A percentile compares a stretch with the other conserved stretches of the same genome.
Evolutionary conservation across 495 filamentous ascomycete species (phyloP).

Genomic region (Penicillium longicatenatum): DNA sequence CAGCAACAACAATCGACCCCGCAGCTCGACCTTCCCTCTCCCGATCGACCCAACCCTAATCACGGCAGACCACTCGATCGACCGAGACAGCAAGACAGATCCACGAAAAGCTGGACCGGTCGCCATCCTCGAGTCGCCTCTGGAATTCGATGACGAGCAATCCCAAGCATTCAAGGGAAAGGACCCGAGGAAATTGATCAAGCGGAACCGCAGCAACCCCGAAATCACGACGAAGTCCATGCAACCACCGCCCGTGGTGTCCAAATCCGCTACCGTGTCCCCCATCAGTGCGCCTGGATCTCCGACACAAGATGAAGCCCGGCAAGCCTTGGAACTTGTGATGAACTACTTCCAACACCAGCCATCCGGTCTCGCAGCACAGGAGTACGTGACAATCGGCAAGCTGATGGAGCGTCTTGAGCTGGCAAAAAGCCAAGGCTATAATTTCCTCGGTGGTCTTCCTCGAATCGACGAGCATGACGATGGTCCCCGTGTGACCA

Average conservation of each 20-base stretch:
- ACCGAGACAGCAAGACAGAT: slow-evolving; percentile 64
- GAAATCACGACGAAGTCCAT: slow-evolving; percentile 50
- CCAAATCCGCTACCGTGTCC: slow-evolving; percentile 40
- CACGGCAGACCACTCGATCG: slow-evolving; percentile 60
- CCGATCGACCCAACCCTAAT: slow-evolving; percentile 70
- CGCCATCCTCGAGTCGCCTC: slow-evolving; percentile 70
- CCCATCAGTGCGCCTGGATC: slow-evolving; percentile 52
- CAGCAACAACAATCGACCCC: slow-evolving; percentile 65
- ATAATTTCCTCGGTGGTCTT: slow-evolving; percentile 65
- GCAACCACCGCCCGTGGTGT: slow-evolving; percentile 40
- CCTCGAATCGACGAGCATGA: slow-evolving; percentile 61
- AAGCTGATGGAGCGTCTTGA: slow-evolving; percentile 89
- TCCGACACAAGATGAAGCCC: slow-evolving; percentile 88
- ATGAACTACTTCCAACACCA: slow-evolving; percentile 82
- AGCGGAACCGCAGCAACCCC: slow-evolving; percentile 48
- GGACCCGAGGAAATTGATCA: slow-evolving; percentile 37
- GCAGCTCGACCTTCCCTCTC: slow-evolving; percentile 90
- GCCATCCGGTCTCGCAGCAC: slow-evolving; percentile 65
- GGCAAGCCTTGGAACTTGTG: slow-evolving; percentile 80
- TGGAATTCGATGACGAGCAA: slow-evolving; percentile 52
- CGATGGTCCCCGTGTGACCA: slow-evolving; percentile 38
- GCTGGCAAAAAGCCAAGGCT: slow-evolving; percentile 58
- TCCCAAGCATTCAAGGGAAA: slow-evolving; percentile 22
- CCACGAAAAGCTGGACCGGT: slow-evolving; percentile 49
- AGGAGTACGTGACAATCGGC: slow-evolving; percentile 80